Conservation (phyloP, 164 flowering plant species). For the Malania oleifera region DNA sequence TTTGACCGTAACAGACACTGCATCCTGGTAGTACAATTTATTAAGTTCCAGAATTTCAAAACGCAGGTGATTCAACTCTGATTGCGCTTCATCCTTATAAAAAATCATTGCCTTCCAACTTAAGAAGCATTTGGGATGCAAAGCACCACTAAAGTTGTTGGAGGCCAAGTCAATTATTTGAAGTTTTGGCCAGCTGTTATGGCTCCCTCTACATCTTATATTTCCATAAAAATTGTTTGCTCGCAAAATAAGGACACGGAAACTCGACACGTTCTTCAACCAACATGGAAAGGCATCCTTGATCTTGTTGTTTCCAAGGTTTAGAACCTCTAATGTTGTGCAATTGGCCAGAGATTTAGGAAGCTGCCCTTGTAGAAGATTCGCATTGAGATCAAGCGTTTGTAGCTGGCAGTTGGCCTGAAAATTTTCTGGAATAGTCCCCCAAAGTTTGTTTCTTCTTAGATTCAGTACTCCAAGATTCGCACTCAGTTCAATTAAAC, state of each 20-base stretch:
- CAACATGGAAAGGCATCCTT: constrained; percentile 42
- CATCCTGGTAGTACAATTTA: constrained; percentile 27
- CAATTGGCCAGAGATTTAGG: constrained; percentile 52
- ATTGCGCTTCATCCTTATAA: not conserved
- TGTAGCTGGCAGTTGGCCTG: constrained; percentile 22
- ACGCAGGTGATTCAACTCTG: constrained; percentile 11
- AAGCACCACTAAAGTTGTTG: constrained; percentile 41
- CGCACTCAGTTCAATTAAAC: constrained; percentile 19
- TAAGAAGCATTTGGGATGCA: constrained; percentile 18
- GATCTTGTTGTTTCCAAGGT: constrained; percentile 52
- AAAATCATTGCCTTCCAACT: constrained; percentile 42
- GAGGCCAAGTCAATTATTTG: constrained; percentile 50
- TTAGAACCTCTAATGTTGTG: constrained; percentile 39
- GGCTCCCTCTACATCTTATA: constrained; percentile 6
- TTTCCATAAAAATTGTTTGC: constrained; percentile 45
- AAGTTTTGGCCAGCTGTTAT: constrained; percentile 23
- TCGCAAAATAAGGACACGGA: constrained; percentile 59
- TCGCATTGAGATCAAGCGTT: constrained; percentile 42
- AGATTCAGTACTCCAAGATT: constrained; percentile 43
- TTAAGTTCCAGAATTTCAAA: constrained; percentile 1
- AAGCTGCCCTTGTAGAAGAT: constrained; percentile 40
- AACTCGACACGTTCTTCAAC: constrained; percentile 24
- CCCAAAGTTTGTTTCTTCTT: constrained; percentile 33
- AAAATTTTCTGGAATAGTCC: constrained; percentile 33
- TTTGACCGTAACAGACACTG: constrained; percentile 36